Conservation (phyloP, 2,329 filamentous ascomycete species). For the Trichoderma sp. region DNA sequence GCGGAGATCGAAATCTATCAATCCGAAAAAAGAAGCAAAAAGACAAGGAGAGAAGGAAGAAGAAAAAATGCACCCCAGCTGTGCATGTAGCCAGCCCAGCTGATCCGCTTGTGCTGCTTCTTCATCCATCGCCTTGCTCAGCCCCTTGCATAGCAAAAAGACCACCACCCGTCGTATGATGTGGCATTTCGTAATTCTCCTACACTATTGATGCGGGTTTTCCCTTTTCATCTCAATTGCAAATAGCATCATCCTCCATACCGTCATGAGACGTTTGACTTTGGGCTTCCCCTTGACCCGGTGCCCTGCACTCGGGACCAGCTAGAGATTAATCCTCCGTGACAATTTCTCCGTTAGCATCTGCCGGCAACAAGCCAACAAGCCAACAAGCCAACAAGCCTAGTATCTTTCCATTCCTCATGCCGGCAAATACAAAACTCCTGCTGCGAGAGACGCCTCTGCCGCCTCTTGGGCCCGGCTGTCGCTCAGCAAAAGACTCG, state of each 20-base stretch:
- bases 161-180: not conserved
- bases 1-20: not conserved
- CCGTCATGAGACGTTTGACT: not conserved
- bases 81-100: not conserved
- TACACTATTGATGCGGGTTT: not conserved
- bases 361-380: not conserved
- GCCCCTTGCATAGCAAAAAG: not conserved
- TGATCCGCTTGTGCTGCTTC: not conserved
- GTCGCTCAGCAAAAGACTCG: not conserved
- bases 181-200: not conserved
- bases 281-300: not conserved
- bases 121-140: not conserved
- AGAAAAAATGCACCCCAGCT: not conserved
- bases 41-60: not conserved
- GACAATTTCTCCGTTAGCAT: not conserved
- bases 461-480: slow-evolving; percentile 3
- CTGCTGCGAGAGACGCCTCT: not conserved
- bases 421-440: not conserved
- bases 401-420: not conserved
- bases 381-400: not conserved
- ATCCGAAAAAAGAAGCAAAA: not conserved
- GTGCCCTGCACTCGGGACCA: slow-evolving; percentile 8
- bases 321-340: not conserved
- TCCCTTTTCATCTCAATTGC: not conserved
- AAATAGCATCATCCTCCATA: not conserved